These are phyloP conservation scores for Alternaria dauci DNA, from an alignment of 2,329 filamentous ascomycete genomes.

Conservation along the genomic window DNA sequence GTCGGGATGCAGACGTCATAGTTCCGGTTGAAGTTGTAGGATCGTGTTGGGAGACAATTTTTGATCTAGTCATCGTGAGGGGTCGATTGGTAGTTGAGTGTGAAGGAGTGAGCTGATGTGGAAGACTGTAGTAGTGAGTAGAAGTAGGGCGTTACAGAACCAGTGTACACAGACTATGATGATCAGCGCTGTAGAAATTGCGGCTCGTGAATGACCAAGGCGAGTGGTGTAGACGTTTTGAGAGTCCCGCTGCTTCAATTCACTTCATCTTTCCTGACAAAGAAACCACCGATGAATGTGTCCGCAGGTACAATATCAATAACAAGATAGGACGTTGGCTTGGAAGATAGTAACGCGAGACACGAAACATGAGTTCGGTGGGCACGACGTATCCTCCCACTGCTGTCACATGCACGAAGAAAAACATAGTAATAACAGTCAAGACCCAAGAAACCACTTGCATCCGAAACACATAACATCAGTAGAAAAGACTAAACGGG, in stretches of 20 bases:
- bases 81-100: background rate
- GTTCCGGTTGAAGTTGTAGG: background rate
- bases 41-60: background rate
- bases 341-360: too few species aligned
- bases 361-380: too few species aligned
- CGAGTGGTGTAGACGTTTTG: too few species aligned
- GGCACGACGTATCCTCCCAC: too few species aligned
- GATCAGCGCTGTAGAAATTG: too few species aligned
- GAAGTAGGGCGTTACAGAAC: constrained; percentile 1
- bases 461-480: background rate
- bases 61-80: accelerated
- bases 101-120: background rate
- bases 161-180: too few species aligned
- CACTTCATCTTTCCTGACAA: background rate
- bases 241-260: too few species aligned
- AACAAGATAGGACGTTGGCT: too few species aligned
- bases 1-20: background rate
- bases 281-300: too few species aligned
- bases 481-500: background rate
- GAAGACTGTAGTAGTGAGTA: constrained; percentile 21
- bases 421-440: too few species aligned
- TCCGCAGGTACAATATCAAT: too few species aligned
- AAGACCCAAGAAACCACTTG: background rate
- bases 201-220: too few species aligned
- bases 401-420: background rate